Conservation (phyloP, 441 rosid genomes). For the Populus trichocarpa region DNA sequence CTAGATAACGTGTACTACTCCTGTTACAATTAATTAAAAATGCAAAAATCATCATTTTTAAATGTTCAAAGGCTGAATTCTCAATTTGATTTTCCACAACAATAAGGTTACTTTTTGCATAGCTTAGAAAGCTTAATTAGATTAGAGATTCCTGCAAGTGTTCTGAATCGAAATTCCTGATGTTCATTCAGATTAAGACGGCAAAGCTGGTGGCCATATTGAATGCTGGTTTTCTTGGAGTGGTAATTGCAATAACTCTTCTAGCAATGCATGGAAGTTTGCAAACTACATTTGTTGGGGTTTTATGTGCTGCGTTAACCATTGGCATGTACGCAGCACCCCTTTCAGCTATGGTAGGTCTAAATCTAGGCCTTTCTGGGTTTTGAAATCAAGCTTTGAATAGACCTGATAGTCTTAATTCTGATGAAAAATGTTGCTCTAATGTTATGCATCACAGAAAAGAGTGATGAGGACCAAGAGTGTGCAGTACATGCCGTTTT, state of each 20-base stretch:
- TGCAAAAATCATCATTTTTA: too few relatives aligned
- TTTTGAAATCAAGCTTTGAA: background rate
- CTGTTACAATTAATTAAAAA: too few relatives aligned
- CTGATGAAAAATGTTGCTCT: background rate
- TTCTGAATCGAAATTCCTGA: background rate
- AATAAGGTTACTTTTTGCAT: background rate
- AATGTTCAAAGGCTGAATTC: background rate
- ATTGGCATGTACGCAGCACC: conserved; percentile 63
- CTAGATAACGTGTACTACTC: too few relatives aligned
- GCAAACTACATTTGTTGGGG: conserved; percentile 41
- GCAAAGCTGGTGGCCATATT: conserved; percentile 35
- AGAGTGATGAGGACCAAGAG: conserved; percentile 41
- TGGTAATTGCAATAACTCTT: conserved; percentile 40
- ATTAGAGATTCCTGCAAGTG: too few relatives aligned
- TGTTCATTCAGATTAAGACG: conserved; percentile 30
- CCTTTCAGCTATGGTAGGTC: conserved; percentile 42
- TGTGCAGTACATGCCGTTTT: conserved; percentile 63
- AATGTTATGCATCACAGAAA: conserved; percentile 23
- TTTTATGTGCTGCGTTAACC: conserved; percentile 44
- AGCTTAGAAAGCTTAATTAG: background rate
- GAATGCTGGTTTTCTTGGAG: conserved; percentile 41
- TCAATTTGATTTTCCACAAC: too few relatives aligned
- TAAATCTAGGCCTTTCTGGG: background rate
- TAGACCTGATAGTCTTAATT: too few relatives aligned
- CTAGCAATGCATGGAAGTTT: conserved; percentile 36